These are phyloP conservation scores for Neofusicoccum kwambonambiense DNA, from an alignment of 2,329 filamentous ascomycete species.

Conservation along the genomic window DNA sequence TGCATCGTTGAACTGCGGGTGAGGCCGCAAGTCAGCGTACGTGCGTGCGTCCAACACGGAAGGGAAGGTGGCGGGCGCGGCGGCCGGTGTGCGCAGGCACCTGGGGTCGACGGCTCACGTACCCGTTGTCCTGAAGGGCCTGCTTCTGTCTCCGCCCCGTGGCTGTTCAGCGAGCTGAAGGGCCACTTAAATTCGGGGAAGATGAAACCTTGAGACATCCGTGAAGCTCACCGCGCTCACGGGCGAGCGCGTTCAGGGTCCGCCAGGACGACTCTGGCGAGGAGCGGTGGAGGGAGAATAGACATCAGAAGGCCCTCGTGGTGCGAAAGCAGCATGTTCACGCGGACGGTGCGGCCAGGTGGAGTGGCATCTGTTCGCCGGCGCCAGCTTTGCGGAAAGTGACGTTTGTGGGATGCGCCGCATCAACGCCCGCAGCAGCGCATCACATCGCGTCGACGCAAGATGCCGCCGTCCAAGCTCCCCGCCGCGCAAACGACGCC, in stretches of 20 bases:
- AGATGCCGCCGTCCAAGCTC: too few relatives aligned
- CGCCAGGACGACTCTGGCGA: not conserved
- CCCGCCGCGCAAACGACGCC: not conserved
- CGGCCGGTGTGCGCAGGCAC: not conserved
- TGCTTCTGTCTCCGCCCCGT: not conserved
- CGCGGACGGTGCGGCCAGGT: not conserved
- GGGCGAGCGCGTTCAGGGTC: not conserved
- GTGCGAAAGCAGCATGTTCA: not conserved
- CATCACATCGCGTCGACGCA: not conserved
- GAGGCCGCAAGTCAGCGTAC: not conserved
- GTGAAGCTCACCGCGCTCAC: not conserved
- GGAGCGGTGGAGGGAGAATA: not conserved
- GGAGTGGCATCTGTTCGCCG: slow-evolving; percentile 5
- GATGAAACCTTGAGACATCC: not conserved
- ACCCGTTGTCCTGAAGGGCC: not conserved
- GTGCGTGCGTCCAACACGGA: not conserved
- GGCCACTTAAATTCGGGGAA: not conserved
- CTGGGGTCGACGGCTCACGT: not conserved
- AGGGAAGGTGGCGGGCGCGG: not conserved
- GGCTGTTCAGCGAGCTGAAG: not conserved
- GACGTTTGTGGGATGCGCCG: slow-evolving; percentile 13
- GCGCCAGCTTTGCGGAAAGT: slow-evolving; percentile 1
- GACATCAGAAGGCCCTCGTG: not conserved
- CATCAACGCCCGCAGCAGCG: not conserved
- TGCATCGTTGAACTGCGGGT: slow-evolving; percentile 1